Evolutionary conservation across 352 stramenopile genomes (phyloP), one percentile per base, ranked within the genome.

Genomic region (Phytophthora cactorum): DNA sequence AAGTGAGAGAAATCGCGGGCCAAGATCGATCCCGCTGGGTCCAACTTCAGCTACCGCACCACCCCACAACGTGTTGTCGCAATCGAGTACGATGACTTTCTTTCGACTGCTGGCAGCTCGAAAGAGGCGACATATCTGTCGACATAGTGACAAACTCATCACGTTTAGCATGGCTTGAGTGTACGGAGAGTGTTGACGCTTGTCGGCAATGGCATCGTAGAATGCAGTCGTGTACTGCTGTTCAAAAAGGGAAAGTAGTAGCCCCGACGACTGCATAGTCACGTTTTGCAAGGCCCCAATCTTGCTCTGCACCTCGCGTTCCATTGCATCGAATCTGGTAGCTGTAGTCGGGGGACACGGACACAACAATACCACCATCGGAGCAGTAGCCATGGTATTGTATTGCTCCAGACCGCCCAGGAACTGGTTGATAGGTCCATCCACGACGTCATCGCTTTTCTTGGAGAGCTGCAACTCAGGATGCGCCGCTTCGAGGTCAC

Each of bases 31-130:
- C 0, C 60, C 68, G 0, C 59, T 45, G 0, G 70, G 44, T 2
- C 83, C 85, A 12, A 91, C 52, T 61, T 93, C 85, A 0, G 85
- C 84, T 15, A 91, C 77, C 0, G 83, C 79, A 2, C 85, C 83
- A 25, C 81, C 73, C 85, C 85, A 93, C 2, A 93, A 50, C 3
- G 85, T 93, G 50, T 93, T 89, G 59, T 93, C 85, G 54, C 85
- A 93, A 59, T 93, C 85, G 2, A 93, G 75, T 25, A 91, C 83
- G 39, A 93, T 71, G n/a, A 90, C 82, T 75, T 93, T 91, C 41
- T 90, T 88, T 12, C 29, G 55, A 39, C 65, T 69, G 25, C 60
- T 77, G 15, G 62, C 22, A 2, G 29, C 47, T 34, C 70, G 74
- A 44, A 75, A 77, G 11, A 91, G 55, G 2, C 78, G 76, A n/a